phyloP scores from a whole-genome alignment of 2,329 filamentous ascomycete species.

The Teratosphaeria zuluensis region DNA sequence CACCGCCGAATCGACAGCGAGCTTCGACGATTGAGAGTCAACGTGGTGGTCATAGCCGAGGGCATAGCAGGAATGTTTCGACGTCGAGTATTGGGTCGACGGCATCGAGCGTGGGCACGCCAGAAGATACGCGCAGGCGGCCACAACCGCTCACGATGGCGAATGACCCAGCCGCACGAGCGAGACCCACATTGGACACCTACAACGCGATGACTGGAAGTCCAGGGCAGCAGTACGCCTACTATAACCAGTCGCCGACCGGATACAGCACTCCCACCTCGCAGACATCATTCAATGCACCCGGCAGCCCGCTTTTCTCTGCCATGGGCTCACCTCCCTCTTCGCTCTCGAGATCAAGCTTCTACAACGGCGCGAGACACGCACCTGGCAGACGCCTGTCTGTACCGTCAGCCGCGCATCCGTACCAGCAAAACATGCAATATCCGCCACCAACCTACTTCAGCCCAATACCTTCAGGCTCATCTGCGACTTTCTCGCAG shows the following conservation, averaged over 20 bases:
- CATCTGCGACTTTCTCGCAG: constrained; percentile 43
- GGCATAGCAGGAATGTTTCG: constrained; percentile 77
- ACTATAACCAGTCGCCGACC: constrained; percentile 58
- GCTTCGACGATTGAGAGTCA: constrained; percentile 69
- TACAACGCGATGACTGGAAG: constrained; percentile 51
- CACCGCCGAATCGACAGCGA: constrained; percentile 61
- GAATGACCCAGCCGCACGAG: constrained; percentile 51
- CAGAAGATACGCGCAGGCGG: constrained; percentile 58
- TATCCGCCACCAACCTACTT: constrained; percentile 49
- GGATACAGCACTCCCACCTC: constrained; percentile 78
- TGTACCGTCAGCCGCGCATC: constrained; percentile 65
- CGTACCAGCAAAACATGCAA: constrained; percentile 58
- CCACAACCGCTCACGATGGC: constrained; percentile 76
- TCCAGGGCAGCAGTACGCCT: constrained; percentile 53
- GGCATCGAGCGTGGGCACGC: constrained; percentile 56
- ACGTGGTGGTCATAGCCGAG: constrained; percentile 55
- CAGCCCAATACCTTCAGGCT: constrained; percentile 48
- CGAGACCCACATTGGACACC: constrained; percentile 56
- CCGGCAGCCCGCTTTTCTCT: constrained; percentile 68
- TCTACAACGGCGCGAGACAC: constrained; percentile 64
- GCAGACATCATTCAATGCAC: constrained; percentile 66
- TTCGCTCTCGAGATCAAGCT: constrained; percentile 58
- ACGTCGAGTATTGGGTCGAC: constrained; percentile 77
- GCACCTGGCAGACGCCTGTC: constrained; percentile 53
- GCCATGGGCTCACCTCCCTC: constrained; percentile 63